phyloP scores from a whole-genome alignment of 2,329 filamentous ascomycete genomes.

The Emericellopsis atlantica region DNA sequence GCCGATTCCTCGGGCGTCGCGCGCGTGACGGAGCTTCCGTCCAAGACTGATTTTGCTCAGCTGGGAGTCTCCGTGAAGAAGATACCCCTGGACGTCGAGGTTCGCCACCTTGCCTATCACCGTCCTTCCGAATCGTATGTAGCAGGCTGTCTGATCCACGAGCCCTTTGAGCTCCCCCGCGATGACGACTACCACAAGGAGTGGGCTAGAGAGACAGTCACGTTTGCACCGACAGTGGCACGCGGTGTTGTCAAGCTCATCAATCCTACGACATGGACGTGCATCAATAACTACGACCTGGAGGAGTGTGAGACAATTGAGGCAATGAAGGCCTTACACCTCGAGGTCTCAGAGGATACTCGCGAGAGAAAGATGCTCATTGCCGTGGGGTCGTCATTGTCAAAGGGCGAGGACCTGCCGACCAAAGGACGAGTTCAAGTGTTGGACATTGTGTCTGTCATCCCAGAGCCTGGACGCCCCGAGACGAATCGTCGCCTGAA shows the following conservation, averaged over 20 bases:
- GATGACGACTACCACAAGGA: slow-evolving; percentile 77
- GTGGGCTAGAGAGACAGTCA: slow-evolving; percentile 60
- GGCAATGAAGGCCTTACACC: slow-evolving; percentile 68
- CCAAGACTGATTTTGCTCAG: slow-evolving; percentile 55
- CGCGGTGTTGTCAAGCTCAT: slow-evolving; percentile 67
- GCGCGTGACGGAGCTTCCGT: slow-evolving; percentile 60
- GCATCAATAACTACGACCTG: slow-evolving; percentile 65
- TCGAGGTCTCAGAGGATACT: slow-evolving; percentile 85
- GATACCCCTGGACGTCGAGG: slow-evolving; percentile 55
- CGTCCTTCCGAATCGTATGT: slow-evolving; percentile 63
- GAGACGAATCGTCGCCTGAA: slow-evolving; percentile 82
- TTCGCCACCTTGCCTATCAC: slow-evolving; percentile 67
- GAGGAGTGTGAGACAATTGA: slow-evolving; percentile 67
- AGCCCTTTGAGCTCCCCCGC: slow-evolving; percentile 71
- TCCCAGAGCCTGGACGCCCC: slow-evolving; percentile 73
- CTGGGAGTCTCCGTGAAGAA: slow-evolving; percentile 66
- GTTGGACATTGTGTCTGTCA: slow-evolving; percentile 83
- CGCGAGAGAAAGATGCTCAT: slow-evolving; percentile 76
- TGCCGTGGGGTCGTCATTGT: slow-evolving; percentile 71
- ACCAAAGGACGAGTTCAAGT: slow-evolving; percentile 78
- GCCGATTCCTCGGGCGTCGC: slow-evolving; percentile 61
- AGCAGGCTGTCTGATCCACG: slow-evolving; percentile 53
- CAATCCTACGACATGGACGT: slow-evolving; percentile 61
- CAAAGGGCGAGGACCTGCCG: slow-evolving; percentile 83
- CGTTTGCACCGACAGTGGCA: slow-evolving; percentile 54